These are phyloP conservation scores for Hamamelis virginiana DNA, from an alignment of 164 flowering plant species.

Conservation along the genomic window DNA sequence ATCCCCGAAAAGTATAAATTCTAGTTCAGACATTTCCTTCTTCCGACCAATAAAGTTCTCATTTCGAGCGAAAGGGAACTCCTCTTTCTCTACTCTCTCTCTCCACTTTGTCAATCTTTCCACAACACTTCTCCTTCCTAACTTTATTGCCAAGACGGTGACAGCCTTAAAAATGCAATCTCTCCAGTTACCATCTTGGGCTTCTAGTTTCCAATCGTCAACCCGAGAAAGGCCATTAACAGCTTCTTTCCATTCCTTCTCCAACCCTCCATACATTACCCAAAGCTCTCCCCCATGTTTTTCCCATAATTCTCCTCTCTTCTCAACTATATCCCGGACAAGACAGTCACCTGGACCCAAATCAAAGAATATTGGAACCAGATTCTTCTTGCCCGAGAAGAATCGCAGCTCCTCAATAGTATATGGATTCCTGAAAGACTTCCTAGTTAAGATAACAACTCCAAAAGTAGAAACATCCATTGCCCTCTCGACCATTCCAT, in stretches of 20 bases:
- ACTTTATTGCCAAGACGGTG: constrained; percentile 59
- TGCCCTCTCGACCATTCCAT: constrained; percentile 63
- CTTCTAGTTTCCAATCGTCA: constrained; percentile 86
- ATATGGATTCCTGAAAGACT: constrained; percentile 80
- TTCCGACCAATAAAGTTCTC: constrained; percentile 90
- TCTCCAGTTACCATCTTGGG: constrained; percentile 84
- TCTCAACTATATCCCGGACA: constrained; percentile 84
- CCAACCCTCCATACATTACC: constrained; percentile 78
- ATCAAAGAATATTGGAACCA: constrained; percentile 87
- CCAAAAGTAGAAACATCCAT: constrained; percentile 82
- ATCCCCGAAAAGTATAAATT: constrained; percentile 85
- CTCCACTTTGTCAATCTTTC: constrained; percentile 73
- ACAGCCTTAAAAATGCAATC: constrained; percentile 82
- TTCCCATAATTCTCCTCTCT: constrained; percentile 86
- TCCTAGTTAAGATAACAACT: constrained; percentile 72
- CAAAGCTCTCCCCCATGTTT: constrained; percentile 87
- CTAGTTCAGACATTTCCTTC: constrained; percentile 83
- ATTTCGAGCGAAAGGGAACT: constrained; percentile 81
- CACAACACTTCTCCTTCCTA: constrained; percentile 84
- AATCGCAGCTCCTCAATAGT: constrained; percentile 80
- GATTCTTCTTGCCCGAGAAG: constrained; percentile 75
- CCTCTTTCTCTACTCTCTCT: constrained; percentile 80
- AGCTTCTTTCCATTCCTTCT: constrained; percentile 92
- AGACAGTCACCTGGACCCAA: constrained; percentile 80
- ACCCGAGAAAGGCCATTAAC: constrained; percentile 64